A percentile compares a stretch with the other conserved stretches of the same genome.
Evolutionary conservation across 2,329 filamentous ascomycete species (phyloP).

Genomic region (Myriosclerotinia curreyana): DNA sequence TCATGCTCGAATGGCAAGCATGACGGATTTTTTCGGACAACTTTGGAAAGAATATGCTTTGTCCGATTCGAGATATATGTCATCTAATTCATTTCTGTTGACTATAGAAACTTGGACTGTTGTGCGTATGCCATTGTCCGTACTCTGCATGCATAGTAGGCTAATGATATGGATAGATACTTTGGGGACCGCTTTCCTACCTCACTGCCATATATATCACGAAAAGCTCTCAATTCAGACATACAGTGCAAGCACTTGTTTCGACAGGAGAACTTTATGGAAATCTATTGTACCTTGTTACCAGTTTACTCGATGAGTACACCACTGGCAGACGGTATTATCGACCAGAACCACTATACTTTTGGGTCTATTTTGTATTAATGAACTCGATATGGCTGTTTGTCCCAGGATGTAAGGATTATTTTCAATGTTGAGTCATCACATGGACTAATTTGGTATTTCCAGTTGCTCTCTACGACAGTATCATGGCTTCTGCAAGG

Average conservation of each 20-base stretch:
- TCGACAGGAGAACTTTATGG: constrained; percentile 44
- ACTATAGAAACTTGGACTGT: constrained; percentile 55
- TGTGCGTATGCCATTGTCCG: constrained; percentile 26
- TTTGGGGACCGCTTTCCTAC: constrained; percentile 59
- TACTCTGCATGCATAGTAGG: not conserved
- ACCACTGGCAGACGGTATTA: constrained; percentile 50
- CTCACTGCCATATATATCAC: constrained; percentile 48
- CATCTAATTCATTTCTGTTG: constrained; percentile 51
- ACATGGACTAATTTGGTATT: not conserved
- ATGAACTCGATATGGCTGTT: constrained; percentile 61
- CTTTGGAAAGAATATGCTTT: constrained; percentile 59
- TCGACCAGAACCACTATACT: constrained; percentile 59
- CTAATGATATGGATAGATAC: constrained; percentile 41
- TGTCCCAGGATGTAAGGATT: constrained; percentile 51
- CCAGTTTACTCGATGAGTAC: constrained; percentile 50
- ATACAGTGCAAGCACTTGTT: constrained; percentile 48
- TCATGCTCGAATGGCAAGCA: constrained; percentile 43
- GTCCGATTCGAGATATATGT: constrained; percentile 55
- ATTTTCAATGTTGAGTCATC: not conserved
- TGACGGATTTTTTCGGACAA: constrained; percentile 48
- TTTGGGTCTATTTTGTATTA: constrained; percentile 61
- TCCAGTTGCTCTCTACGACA: constrained; percentile 28
- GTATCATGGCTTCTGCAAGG: constrained; percentile 30
- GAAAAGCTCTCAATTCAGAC: constrained; percentile 45
- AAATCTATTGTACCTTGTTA: constrained; percentile 59